A percentile compares a stretch with the other conserved stretches of the same genome.
phyloP scores from a whole-genome alignment of 1,284 basidiomycete genomes.

The Leccinum subrobustum region DNA sequence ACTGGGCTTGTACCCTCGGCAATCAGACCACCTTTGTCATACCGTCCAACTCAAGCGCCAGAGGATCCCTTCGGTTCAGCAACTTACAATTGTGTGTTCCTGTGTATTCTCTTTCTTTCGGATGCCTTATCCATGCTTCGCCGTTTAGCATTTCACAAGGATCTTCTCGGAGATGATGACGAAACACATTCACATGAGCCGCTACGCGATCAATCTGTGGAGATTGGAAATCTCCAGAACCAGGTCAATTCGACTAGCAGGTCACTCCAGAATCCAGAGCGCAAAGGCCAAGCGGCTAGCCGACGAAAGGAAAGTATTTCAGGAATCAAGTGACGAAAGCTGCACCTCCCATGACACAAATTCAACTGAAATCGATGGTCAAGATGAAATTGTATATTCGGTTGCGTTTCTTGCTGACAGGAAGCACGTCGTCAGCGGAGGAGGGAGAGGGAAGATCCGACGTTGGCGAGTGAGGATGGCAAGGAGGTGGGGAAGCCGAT shows the following conservation, averaged over 20 bases:
- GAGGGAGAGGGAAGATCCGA: neutral
- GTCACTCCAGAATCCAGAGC: constrained; percentile 49
- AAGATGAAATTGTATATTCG: neutral
- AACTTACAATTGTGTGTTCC: constrained; percentile 27
- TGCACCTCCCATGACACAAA: neutral
- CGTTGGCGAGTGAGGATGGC: neutral
- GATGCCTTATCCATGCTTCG: constrained; percentile 14
- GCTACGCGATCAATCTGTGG: constrained; percentile 69
- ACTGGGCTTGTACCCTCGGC: constrained; percentile 17
- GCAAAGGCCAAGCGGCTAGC: constrained; percentile 55
- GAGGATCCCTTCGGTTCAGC: constrained; percentile 45
- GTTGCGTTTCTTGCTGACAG: neutral
- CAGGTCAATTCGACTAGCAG: constrained; percentile 80
- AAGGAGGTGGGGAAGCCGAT: neutral
- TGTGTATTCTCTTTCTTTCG: constrained; percentile 11
- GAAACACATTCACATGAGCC: constrained; percentile 46
- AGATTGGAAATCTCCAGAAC: constrained; percentile 85
- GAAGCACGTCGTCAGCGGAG: neutral
- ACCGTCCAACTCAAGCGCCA: constrained; percentile 21
- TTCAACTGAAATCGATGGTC: neutral
- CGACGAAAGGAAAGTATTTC: neutral
- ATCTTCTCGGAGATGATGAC: constrained; percentile 75
- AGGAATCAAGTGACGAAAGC: neutral
- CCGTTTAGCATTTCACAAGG: constrained; percentile 35
- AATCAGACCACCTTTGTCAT: constrained; percentile 19